Percentiles rank a stretch among this genome's conserved stretches.
Conservation (phyloP, 2,329 filamentous ascomycete genomes). For the Aureobasidium mangrovei region DNA sequence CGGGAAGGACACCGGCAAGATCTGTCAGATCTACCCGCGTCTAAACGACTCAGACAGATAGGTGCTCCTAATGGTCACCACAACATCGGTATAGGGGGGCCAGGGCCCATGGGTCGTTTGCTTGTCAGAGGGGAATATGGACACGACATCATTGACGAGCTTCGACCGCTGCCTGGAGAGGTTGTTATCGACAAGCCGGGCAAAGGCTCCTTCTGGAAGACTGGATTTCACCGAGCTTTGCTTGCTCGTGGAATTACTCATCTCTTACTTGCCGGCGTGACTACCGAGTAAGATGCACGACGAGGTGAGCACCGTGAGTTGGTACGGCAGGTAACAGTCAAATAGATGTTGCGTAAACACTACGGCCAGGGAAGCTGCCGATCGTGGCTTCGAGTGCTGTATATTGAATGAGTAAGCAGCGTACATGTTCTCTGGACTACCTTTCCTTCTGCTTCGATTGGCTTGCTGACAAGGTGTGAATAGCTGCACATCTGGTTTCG, state of each 20-base stretch:
- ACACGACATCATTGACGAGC: slow-evolving; percentile 47
- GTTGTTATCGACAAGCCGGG: slow-evolving; percentile 50
- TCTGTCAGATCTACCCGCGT: slow-evolving; percentile 44
- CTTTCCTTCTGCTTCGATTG: background rate
- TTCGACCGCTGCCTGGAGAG: slow-evolving; percentile 44
- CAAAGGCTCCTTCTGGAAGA: slow-evolving; percentile 53
- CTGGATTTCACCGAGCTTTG: slow-evolving; percentile 44
- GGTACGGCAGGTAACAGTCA: background rate
- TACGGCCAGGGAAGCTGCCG: slow-evolving; percentile 48
- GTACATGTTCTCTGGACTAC: too few relatives aligned
- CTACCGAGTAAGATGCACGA: slow-evolving; percentile 36
- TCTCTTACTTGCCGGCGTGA: slow-evolving; percentile 49
- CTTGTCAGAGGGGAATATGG: slow-evolving; percentile 47
- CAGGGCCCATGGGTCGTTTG: slow-evolving; percentile 45
- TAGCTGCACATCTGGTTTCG: slow-evolving; percentile 40
- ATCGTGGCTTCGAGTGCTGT: slow-evolving; percentile 54
- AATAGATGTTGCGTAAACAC: slow-evolving; percentile 45
- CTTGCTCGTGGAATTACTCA: slow-evolving; percentile 50
- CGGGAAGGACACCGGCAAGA: slow-evolving; percentile 44
- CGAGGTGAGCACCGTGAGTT: background rate
- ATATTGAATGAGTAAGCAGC: slow-evolving; percentile 32
- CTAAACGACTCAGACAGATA: slow-evolving; percentile 42
- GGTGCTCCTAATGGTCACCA: slow-evolving; percentile 38
- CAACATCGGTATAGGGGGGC: slow-evolving; percentile 43
- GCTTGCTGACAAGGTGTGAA: background rate